phyloP scores from a whole-genome alignment of 257 asterid genomes.

The Agastache rugosa region DNA sequence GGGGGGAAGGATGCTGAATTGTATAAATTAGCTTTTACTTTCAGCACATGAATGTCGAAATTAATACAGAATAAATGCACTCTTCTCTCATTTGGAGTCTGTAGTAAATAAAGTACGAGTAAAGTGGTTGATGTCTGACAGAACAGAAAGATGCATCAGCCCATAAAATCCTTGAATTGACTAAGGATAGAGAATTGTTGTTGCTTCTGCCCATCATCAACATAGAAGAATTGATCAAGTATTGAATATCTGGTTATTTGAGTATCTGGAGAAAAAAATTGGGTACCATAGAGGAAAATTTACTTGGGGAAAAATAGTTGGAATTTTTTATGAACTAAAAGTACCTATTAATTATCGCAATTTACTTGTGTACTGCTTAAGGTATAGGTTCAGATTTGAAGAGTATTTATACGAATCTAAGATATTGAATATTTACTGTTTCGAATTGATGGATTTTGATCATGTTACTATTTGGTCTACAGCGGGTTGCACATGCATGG shows the following conservation, averaged over 20 bases:
- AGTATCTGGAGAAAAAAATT: background rate
- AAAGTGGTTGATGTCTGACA: constrained; percentile 7
- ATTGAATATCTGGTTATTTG: background rate
- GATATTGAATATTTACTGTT: background rate
- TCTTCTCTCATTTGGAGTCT: constrained; percentile 21
- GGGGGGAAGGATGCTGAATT: background rate
- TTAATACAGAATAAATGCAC: background rate
- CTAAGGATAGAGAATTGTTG: constrained; percentile 2
- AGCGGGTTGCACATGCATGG: background rate
- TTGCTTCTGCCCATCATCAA: constrained; percentile 11
- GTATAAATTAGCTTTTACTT: constrained; percentile 17
- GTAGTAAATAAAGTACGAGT: constrained; percentile 13
- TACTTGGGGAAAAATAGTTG: constrained; percentile 1
- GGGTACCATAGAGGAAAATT: background rate
- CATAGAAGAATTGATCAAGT: background rate
- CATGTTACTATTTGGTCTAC: background rate
- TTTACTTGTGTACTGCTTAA: background rate
- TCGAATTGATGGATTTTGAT: background rate
- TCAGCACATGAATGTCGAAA: constrained; percentile 15
- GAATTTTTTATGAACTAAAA: constrained; percentile 9
- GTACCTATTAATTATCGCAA: background rate
- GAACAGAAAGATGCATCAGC: constrained; percentile 17
- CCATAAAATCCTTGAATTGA: background rate
- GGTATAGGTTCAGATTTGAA: background rate
- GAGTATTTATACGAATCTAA: background rate